Evolutionary conservation across 352 stramenopile species (phyloP), one percentile per base, ranked within the genome.

Genomic region (Phytophthora cajani): DNA sequence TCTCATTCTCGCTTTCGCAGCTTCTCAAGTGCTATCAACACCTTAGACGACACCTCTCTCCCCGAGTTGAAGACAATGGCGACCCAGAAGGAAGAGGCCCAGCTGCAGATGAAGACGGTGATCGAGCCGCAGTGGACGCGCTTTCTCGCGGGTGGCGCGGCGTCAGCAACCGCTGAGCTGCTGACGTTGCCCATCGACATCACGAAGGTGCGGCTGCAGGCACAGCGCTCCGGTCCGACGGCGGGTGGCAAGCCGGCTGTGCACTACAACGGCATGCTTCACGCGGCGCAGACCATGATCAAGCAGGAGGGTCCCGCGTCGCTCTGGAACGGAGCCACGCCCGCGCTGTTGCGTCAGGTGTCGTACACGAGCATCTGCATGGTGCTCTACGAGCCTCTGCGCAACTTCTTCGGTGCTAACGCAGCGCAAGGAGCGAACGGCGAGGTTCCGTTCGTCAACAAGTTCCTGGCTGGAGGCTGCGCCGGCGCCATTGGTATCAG

Each of bases 311-410:
- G 88, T 1, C 58, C 75, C 3, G 62, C 66, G 0, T 81, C 81
- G 51, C 79, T 95, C 46, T 97, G 87, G 87, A 94, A 94, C 38
- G 89, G 89, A 10, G 80, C 79, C 17, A 90, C 78, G 19, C 87
- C 88, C 0, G 89, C 89, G n/a, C 78, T 97, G 17, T 64, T 94
- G 66, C 85, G 89, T 27, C 89, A 97, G 69, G 86, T 97, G 23
- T 90, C 84, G 66, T 97, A 95, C 75, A 94, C 87, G 58, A 96
- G 88, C 72, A 88, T 94, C 60, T 92, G 79, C 57, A 94, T 95
- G 82, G 82, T 93, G 49, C 75, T 95, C 6, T 97, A 97, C 72
- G 85, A 95, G 61, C 89, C 88, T 9, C 61, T 97, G 57, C 86
- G 88, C 44, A 89, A 97, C 58, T 66, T 89, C 19, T 91, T 92